Evolutionary conservation across 2,329 filamentous ascomycete species (phyloP), one percentile per base, ranked within the genome.

Genomic region (Cercospora citrullina): DNA sequence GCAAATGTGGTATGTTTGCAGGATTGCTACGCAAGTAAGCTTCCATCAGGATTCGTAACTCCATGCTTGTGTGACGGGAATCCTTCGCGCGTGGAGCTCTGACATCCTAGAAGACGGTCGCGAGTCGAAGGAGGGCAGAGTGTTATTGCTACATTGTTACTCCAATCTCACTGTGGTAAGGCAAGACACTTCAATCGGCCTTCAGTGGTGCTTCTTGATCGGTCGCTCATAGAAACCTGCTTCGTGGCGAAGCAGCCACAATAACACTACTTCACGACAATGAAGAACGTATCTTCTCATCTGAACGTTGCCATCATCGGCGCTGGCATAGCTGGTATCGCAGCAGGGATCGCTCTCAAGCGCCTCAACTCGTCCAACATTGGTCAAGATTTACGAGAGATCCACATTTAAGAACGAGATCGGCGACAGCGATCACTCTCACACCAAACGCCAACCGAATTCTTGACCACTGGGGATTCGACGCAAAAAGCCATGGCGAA

Each of bases 391-490:
- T n/a, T 72, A 70, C 58, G 73, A 75, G 63, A 74, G 74, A 55
- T 75, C 72, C 9, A 53, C 45, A 2, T 79, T 82, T 66, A 76
- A 77, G 63, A 79, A 79, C 53, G 81, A 83, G 71, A 72, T 81
- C 28, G 81, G 81, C 4, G 81, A n/a, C 81, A 1, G 81, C 81
- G 1, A 81, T 83, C 23, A 75, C 77, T 21, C 69, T 81, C 18
- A 77, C 77, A 18, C 80, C 81, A 2, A 82, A 82, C 66, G 80
- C 75, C 5, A 75, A 75, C 5, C 72, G 75, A 1, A 72, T 77
- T n/a, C 72, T 82, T 23, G 65, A 73, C 2, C 67, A 69, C 26
- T 80, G 78, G 75, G 79, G 78, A 1, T 75, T 81, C 58, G 77
- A 80, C 45, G 72, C 74, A 53, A 62, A 67, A 33, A 66, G 62